Percentiles rank a stretch among this genome's conserved stretches.
Evolutionary conservation across 805 yeast genomes (phyloP).

Genomic region (Lachancea sp.): DNA sequence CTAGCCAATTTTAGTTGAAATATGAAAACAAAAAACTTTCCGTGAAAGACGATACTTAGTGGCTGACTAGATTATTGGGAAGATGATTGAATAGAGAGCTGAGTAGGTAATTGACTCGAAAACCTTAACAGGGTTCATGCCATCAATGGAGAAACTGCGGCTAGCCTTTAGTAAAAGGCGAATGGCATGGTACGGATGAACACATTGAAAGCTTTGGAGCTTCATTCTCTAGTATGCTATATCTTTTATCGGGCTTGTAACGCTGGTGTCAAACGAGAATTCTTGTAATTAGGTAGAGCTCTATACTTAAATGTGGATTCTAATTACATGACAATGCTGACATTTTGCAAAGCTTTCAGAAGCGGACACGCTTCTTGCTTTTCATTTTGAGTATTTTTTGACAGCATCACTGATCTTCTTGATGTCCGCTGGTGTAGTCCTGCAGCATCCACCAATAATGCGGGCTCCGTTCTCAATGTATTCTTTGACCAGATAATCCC

Average conservation of each 20-base stretch:
- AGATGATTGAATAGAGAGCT: not conserved
- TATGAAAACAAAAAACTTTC: not conserved
- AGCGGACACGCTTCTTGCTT: not conserved
- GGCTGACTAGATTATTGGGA: not conserved
- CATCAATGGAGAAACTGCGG: no score
- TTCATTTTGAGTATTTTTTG: not conserved
- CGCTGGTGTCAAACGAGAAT: no score
- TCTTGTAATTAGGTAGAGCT: no score
- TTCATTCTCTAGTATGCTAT: no score
- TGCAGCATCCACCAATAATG: constrained; percentile 71
- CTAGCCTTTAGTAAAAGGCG: no score
- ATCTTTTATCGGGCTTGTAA: no score
- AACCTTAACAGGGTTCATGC: no score
- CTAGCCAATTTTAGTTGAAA: not conserved
- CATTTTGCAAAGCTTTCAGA: no score
- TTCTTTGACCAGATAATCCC: constrained; percentile 36
- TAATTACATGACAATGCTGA: no score
- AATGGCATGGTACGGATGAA: no score
- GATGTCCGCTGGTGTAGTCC: constrained; percentile 51
- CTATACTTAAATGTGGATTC: no score
- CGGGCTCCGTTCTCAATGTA: constrained; percentile 41
- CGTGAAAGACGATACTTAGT: not conserved
- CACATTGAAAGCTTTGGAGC: no score
- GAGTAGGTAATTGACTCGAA: not conserved
- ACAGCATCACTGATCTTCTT: constrained; percentile 17